phyloP scores from a whole-genome alignment of 257 asterid species.

The Scutellaria baicalensis region DNA sequence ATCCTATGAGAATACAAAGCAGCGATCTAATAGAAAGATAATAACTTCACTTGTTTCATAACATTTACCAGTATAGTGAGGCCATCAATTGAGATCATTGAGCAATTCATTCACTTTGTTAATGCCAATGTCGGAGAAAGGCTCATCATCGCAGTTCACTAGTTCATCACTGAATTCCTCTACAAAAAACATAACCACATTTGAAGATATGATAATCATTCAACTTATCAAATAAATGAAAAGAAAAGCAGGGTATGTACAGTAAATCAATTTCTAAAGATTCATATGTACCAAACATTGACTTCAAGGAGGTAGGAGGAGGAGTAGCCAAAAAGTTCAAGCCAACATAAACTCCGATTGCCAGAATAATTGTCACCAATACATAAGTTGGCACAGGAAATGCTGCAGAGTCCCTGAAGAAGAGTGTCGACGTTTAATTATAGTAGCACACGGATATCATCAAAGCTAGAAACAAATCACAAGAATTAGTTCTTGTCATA shows the following conservation, averaged over 20 bases:
- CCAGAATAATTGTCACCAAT: constrained; percentile 40
- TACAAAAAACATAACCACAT: constrained; percentile 20
- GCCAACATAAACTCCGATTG: constrained; percentile 51
- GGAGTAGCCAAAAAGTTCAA: constrained; percentile 65
- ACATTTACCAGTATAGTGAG: neutral
- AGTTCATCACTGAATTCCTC: constrained; percentile 63
- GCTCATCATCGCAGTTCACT: constrained; percentile 30
- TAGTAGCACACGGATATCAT: neutral
- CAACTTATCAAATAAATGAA: too few relatives aligned
- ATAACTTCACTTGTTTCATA: neutral
- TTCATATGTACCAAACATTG: constrained; percentile 44
- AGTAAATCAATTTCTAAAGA: neutral
- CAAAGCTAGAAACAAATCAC: neutral
- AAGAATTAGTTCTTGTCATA: neutral
- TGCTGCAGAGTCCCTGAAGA: constrained; percentile 50
- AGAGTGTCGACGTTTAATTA: neutral
- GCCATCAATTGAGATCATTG: constrained; percentile 20
- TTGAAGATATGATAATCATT: neutral
- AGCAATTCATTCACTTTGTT: constrained; percentile 42
- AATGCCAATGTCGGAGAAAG: constrained; percentile 40
- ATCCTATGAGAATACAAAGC: too few relatives aligned
- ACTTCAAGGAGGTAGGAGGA: constrained; percentile 61
- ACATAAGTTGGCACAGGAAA: constrained; percentile 55
- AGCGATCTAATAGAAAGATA: too few relatives aligned
- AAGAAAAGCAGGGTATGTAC: too few relatives aligned